phyloP scores from a whole-genome alignment of 306 rosid species.

The Prunus armeniaca region DNA sequence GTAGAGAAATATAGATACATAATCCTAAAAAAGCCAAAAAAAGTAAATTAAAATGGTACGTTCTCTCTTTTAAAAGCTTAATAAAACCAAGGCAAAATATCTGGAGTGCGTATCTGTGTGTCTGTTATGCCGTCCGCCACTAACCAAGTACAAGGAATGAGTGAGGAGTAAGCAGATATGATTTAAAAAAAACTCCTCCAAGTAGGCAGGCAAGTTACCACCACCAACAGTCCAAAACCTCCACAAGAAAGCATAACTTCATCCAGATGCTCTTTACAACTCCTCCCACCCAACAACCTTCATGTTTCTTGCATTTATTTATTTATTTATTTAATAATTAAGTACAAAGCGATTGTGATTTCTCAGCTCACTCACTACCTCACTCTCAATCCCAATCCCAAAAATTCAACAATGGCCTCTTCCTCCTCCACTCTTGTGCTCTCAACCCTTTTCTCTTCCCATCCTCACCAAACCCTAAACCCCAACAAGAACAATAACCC shows the following conservation, averaged over 20 bases:
- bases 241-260: slow-evolving; percentile 18
- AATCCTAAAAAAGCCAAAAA: no score
- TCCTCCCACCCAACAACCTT: neutral
- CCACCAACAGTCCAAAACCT: slow-evolving; percentile 23
- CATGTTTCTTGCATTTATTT: neutral
- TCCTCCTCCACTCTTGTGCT: slow-evolving; percentile 22
- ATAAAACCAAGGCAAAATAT: no score
- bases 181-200: no score
- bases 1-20: no score
- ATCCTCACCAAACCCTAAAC: slow-evolving; percentile 14
- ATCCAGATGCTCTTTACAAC: slow-evolving; percentile 14
- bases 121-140: no score
- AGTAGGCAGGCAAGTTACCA: neutral
- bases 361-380: neutral
- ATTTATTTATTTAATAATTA: no score
- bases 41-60: no score
- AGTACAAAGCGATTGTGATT: neutral
- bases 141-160: neutral
- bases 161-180: neutral
- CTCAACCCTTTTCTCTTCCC: slow-evolving; percentile 21
- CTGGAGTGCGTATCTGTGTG: no score
- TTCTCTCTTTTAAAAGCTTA: no score
- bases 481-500: slow-evolving; percentile 5
- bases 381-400: neutral
- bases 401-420: slow-evolving; percentile 29